Conservation (phyloP, 2,329 filamentous ascomycete genomes). For the Penicillium digitatum region DNA sequence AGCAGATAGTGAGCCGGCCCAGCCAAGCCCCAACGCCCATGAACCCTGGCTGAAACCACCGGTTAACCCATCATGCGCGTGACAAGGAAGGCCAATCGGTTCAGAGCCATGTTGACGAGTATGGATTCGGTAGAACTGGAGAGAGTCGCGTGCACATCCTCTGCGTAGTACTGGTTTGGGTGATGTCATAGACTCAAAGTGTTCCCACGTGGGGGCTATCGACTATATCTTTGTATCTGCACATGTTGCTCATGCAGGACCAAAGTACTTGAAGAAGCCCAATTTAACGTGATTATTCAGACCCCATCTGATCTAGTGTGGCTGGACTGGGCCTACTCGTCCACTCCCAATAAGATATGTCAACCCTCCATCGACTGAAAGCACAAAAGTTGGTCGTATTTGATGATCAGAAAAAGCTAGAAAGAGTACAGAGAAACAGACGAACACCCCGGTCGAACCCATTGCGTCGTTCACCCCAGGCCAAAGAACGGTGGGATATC, state of each 20-base stretch:
- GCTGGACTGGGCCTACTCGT: not conserved
- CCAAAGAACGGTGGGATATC: not conserved
- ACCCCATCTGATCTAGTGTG: not conserved
- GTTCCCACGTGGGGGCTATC: not conserved
- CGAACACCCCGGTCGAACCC: not conserved
- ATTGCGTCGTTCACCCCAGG: not conserved
- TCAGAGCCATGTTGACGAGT: not conserved
- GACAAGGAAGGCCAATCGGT: not conserved
- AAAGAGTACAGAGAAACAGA: not conserved
- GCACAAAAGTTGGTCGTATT: constrained; percentile 1
- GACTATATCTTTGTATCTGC: not conserved
- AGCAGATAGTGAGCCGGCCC: not conserved
- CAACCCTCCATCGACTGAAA: not conserved
- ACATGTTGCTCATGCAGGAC: not conserved
- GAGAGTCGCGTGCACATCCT: not conserved
- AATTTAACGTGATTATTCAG: not conserved
- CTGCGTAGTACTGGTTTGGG: too few species aligned
- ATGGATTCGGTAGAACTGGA: not conserved
- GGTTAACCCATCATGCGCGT: not conserved
- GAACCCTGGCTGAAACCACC: not conserved
- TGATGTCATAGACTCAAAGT: not conserved
- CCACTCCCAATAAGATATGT: not conserved
- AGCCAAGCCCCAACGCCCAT: not conserved
- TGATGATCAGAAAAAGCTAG: not conserved
- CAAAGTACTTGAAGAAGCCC: not conserved